Base-by-base conservation (phyloP, 1,139 yeast genomes). In the Taphrina wiesneri region DNA sequence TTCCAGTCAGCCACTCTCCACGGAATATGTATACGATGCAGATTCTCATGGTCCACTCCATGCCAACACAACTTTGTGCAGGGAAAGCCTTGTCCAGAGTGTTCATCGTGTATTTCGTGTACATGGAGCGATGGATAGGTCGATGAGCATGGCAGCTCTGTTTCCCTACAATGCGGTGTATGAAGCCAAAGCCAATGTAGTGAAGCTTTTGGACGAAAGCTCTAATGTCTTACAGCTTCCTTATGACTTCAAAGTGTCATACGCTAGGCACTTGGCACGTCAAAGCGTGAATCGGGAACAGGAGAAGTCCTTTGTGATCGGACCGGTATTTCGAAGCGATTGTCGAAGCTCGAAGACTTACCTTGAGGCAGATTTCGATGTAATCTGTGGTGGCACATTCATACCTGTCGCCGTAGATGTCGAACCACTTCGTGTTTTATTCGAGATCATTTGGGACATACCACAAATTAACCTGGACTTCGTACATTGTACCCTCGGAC, bases 1-100 rank as follows among this genome's bases (percentile, higher is more conserved):
- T 60, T 95, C 96, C 0, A 86, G 95, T 0, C 90, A 97, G 0
- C 93, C 96, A 0, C 90, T 96, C 96, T 93, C 92, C 71, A 90
- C 86, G n/a, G 64, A 60, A 15, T 70, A 96, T 90, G 75, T 97
- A 93, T 0, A 82, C 97, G 73, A 89, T 87, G 68, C 87, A 95
- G 0, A 77, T 93, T 49, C 93, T 93, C 74, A 81, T 87, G 30
- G 95, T 90, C 96, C 0, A 86, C 90, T 71, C 86, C 86, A 75
- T 80, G 88, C 68, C 96, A 86, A 71, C 96, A 90, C 74, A 82
- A 90, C 17, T 79, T 92, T 52, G 45, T 23, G 28, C 53, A 57
- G 26, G 54, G 36, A 45, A 26, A 45, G 26, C 25, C 52, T 46
- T 46, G 53, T 54, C 23, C 81, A 81, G 25, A 85, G 84, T 65